Evolutionary conservation across 441 rosid species (phyloP), one percentile per base, ranked within the genome.

Genomic region (Pelargonium myrrhifolium): DNA sequence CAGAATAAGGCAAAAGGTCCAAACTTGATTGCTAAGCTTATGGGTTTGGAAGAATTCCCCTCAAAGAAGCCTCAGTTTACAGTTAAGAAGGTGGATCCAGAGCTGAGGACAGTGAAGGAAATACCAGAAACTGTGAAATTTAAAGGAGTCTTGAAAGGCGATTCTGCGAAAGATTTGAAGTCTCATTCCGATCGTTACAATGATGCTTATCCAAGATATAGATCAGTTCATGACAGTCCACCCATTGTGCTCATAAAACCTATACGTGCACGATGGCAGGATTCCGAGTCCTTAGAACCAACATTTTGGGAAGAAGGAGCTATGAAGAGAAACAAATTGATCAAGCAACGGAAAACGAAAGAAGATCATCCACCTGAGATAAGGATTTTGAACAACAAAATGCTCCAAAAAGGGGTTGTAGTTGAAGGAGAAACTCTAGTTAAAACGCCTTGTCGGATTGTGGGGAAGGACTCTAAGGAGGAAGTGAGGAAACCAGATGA

Each of bases 41-140:
- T 93, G 99, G 99, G 99, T 62, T 74, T 91, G 59, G 97, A 90
- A 73, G 90, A 77, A 55, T 68, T 84, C n/a, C 85, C 87, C 18
- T 67, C 74, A 20, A 69, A 77, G 77, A 85, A 83, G 71, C 72
- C 80, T 14, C 75, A 68, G 51, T 47, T 43, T 9, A 64, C 66
- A 51, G 58, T 21, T 64, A 75, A 42, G 55, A 81, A 73, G 75
- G 72, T 68, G 21, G 75, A 72, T 69, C 47, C 65, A 1, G 77
- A 68, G 73, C 68, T 51, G 35, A 79, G 64, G 72, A 77, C 77
- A 17, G 77, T 81, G 72, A 75, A 74, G 68, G 92, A 86, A 67
- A 71, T 82, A 72, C 85, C 72, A 65, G 89, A 83, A 63, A 77
- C 74, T 21, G 70, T 73, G 71, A 86, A 80, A 62, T 75, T 68